Conservation (phyloP, 129 eudicot species). For the Flaveria brownii region DNA sequence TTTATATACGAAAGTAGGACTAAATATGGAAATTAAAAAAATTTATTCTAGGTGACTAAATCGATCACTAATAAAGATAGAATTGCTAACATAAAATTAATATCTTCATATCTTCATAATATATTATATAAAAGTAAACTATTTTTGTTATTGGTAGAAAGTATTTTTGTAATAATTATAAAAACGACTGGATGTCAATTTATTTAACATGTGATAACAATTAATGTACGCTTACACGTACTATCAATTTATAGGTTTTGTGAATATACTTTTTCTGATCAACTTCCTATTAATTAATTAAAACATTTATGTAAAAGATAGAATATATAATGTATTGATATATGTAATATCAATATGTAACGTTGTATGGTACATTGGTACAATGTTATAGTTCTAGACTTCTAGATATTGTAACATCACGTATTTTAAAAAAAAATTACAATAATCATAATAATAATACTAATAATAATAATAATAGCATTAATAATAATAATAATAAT, state of each 20-base stretch:
- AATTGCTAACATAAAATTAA: no score
- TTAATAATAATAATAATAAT: no score
- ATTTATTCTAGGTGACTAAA: neutral
- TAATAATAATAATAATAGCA: no score
- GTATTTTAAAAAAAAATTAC: no score
- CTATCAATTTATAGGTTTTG: neutral
- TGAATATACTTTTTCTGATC: neutral
- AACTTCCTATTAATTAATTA: neutral
- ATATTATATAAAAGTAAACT: neutral
- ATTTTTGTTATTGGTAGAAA: neutral
- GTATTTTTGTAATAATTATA: neutral
- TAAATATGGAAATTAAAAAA: neutral
- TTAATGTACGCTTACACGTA: conserved; percentile 3
- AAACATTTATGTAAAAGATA: neutral
- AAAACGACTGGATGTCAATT: neutral
- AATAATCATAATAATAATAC: no score
- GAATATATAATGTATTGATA: neutral
- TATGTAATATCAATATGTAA: no score
- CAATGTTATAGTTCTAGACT: no score
- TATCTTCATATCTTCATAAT: neutral
- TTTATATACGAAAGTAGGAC: neutral
- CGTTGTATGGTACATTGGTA: neutral
- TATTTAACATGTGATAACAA: neutral
- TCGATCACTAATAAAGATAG: neutral
- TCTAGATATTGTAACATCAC: no score